A percentile compares a stretch with the other conserved stretches of the same genome.
Evolutionary conservation across 2,329 filamentous ascomycete genomes (phyloP).

Genomic region (Beauveria scarabaeidicola): DNA sequence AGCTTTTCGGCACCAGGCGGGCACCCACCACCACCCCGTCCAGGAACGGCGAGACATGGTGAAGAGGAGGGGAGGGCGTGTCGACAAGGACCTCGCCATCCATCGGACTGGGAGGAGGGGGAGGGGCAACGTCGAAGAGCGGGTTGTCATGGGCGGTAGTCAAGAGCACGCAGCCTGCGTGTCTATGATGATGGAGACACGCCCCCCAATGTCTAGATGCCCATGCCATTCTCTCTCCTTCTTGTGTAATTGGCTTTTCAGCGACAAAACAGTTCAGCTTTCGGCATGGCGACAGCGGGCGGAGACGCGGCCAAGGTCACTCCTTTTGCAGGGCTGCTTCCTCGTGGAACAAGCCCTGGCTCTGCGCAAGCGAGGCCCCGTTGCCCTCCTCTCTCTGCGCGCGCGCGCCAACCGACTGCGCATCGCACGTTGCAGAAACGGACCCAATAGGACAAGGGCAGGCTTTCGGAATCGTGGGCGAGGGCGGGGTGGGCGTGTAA

Average conservation of each 20-base stretch:
- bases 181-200: slow-evolving; percentile 3
- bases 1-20: slow-evolving; percentile 1
- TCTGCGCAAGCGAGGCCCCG: neutral
- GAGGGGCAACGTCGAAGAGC: neutral
- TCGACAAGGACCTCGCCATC: neutral
- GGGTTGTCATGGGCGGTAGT: neutral
- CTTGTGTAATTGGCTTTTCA: neutral
- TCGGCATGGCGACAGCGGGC: neutral
- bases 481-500: neutral
- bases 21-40: neutral
- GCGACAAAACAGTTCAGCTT: neutral
- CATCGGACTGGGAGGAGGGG: neutral
- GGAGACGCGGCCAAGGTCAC: neutral
- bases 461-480: neutral
- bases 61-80: slow-evolving; percentile 10
- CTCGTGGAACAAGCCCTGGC: neutral
- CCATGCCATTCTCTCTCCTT: neutral
- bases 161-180: neutral
- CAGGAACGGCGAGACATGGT: slow-evolving; percentile 9
- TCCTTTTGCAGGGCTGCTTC: neutral
- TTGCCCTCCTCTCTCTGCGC: neutral
- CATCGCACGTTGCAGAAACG: neutral
- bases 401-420: neutral
- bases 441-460: neutral
- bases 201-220: neutral